These are phyloP conservation scores for Coniella vitis DNA, from an alignment of 2,329 filamentous ascomycete genomes.

Conservation along the genomic window DNA sequence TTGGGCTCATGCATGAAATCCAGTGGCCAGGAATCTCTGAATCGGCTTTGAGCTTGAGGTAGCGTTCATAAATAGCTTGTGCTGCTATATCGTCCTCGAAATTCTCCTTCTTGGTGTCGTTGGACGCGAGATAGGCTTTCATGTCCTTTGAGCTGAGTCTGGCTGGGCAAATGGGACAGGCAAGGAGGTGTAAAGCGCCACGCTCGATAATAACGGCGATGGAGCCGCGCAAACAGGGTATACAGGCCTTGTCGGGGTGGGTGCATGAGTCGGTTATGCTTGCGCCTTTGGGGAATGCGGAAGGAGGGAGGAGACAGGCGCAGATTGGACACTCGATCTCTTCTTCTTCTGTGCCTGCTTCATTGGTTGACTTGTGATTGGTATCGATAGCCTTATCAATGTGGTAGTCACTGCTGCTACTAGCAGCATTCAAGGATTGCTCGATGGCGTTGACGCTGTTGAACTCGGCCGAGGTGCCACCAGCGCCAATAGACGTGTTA, in stretches of 20 bases:
- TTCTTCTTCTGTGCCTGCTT: not conserved
- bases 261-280: constrained; percentile 9
- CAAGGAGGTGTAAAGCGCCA: constrained; percentile 10
- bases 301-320: constrained; percentile 8
- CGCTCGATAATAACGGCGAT: constrained; percentile 9
- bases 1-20: constrained; percentile 13
- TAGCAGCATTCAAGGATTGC: no score
- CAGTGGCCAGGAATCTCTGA: constrained; percentile 13
- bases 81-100: no score
- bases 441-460: no score
- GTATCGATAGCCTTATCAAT: not conserved
- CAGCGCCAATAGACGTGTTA: not conserved
- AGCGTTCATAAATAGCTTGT: constrained; percentile 4
- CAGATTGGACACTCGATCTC: constrained; percentile 14
- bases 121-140: constrained; percentile 1
- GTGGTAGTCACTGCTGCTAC: not conserved
- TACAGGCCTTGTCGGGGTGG: constrained; percentile 14
- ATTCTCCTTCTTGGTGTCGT: not conserved
- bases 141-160: constrained; percentile 4
- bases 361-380: not conserved
- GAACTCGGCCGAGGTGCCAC: no score
- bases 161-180: constrained; percentile 14
- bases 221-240: constrained; percentile 12
- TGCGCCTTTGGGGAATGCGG: constrained; percentile 1
- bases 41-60: constrained; percentile 11